Evolutionary conservation across 306 rosid species (phyloP).

Genomic region (Cicer bijugum): DNA sequence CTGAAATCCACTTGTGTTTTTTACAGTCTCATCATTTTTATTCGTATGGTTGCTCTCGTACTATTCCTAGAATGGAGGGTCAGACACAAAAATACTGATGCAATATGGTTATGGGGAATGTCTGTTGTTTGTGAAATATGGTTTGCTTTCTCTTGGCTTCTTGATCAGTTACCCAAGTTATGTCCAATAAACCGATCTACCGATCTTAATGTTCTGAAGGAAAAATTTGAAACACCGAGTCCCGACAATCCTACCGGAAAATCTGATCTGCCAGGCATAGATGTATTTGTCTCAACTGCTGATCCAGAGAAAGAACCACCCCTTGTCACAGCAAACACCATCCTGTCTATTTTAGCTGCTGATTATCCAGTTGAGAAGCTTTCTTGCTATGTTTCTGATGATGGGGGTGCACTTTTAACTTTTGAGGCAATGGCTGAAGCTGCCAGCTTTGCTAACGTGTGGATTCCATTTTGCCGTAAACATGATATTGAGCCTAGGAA

Average conservation of each 20-base stretch:
- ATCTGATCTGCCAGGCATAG: slow-evolving; percentile 96
- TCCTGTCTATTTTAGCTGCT: slow-evolving; percentile 86
- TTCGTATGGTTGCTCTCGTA: slow-evolving; percentile 73
- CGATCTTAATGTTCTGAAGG: slow-evolving; percentile 86
- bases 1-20: slow-evolving; percentile 26
- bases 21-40: slow-evolving; percentile 71
- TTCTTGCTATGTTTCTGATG: slow-evolving; percentile 97
- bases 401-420: slow-evolving; percentile 96
- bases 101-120: slow-evolving; percentile 97
- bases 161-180: slow-evolving; percentile 88
- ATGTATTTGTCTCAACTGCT: slow-evolving; percentile 91
- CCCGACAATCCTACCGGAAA: slow-evolving; percentile 84
- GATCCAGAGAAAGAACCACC: slow-evolving; percentile 99
- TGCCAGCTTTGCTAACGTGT: slow-evolving; percentile 87
- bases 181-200: slow-evolving; percentile 86
- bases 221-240: slow-evolving; percentile 76
- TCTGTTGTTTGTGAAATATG: slow-evolving; percentile 93
- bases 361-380: slow-evolving; percentile 98
- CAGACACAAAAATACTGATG: slow-evolving; percentile 67
- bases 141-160: slow-evolving; percentile 99
- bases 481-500: slow-evolving; percentile 94
- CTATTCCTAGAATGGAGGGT: slow-evolving; percentile 87
- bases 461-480: slow-evolving; percentile 97
- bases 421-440: slow-evolving; percentile 99
- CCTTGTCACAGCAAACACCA: slow-evolving; percentile 93